Conservation (phyloP, 495 filamentous ascomycete genomes). For the Stereocaulon alpinum region DNA sequence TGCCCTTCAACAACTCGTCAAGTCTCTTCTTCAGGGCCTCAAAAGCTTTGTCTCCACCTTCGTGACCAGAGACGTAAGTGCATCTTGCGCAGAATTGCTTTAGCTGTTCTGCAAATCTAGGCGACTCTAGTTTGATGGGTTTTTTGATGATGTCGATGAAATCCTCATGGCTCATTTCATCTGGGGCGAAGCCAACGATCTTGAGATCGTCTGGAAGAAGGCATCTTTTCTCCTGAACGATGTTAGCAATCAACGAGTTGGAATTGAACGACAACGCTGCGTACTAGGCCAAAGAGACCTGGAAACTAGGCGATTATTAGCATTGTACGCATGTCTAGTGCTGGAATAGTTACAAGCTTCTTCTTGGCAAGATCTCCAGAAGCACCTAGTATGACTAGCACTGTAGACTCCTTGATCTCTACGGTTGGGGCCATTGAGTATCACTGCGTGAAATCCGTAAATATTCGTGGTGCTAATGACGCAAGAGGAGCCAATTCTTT, state of each 20-base stretch:
- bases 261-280: not conserved
- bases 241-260: not conserved
- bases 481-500: too few species aligned
- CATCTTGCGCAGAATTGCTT: slow-evolving; percentile 19
- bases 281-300: slow-evolving; percentile 21
- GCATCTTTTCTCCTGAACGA: slow-evolving; percentile 14
- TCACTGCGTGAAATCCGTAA: not conserved
- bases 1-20: slow-evolving; percentile 13
- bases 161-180: slow-evolving; percentile 16
- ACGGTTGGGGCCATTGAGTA: slow-evolving; percentile 2
- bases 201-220: slow-evolving; percentile 15
- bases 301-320: slow-evolving; percentile 14
- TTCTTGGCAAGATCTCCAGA: slow-evolving; percentile 23
- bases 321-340: not conserved
- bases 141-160: slow-evolving; percentile 16
- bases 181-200: slow-evolving; percentile 21
- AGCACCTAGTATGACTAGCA: slow-evolving; percentile 20
- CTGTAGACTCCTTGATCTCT: slow-evolving; percentile 15
- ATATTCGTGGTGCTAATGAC: too few species aligned
- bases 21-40: slow-evolving; percentile 12
- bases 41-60: slow-evolving; percentile 21
- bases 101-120: slow-evolving; percentile 16
- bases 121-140: slow-evolving; percentile 13
- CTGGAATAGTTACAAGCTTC: slow-evolving; percentile 15
- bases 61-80: slow-evolving; percentile 20